Base-by-base conservation (phyloP, 352 stramenopile species). In the Phytophthora sansomeana region DNA sequence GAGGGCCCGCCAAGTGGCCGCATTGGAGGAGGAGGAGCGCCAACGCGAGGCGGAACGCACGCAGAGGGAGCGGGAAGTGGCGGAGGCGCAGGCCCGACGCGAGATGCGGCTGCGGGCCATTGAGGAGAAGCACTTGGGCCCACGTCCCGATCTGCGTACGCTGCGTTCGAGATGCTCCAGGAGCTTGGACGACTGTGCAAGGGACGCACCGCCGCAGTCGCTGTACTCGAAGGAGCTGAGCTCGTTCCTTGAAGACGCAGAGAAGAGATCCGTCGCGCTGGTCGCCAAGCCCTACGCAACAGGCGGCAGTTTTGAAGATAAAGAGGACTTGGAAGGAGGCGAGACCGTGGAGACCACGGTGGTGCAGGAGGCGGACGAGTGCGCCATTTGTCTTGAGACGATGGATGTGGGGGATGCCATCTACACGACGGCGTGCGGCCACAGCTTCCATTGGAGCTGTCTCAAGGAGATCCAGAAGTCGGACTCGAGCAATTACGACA, bases 391-490 rank as follows among this genome's bases (percentile, higher is more conserved):
- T 43, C 66, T 95, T 4, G 87, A 95, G 5, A 81, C 78, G 1
- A 92, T 95, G 82, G 82, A 92, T 41, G 80, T 89, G 9, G 87
- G 87, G 38, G 61, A 93, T 32, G 87, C 87, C 11, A 93, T 95
- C 59, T 93, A 88, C 56, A 95, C 87, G 36, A 95, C 87, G 6
- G 80, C 81, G 16, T 95, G 87, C 57, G 85, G 85, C 43, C 87
- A 95, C 63, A 92, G 81, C 58, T 95, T 95, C 75, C 87, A 95
- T 57, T 95, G 85, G 85, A 81, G 78, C 26, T 95, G 87, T 56
- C 67, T 95, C 1, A 93, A 95, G 54, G 85, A 91, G 16, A 95
- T 94, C 41, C 85, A 93, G 64, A 76, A 72, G 16, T 94, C 85
- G 21, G 83, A 91, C 50, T 81, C 80, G 29, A 90, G 82, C 39